These are phyloP conservation scores for Fraxinus angustifolia DNA, from an alignment of 305 asterid species.

Conservation along the genomic window DNA sequence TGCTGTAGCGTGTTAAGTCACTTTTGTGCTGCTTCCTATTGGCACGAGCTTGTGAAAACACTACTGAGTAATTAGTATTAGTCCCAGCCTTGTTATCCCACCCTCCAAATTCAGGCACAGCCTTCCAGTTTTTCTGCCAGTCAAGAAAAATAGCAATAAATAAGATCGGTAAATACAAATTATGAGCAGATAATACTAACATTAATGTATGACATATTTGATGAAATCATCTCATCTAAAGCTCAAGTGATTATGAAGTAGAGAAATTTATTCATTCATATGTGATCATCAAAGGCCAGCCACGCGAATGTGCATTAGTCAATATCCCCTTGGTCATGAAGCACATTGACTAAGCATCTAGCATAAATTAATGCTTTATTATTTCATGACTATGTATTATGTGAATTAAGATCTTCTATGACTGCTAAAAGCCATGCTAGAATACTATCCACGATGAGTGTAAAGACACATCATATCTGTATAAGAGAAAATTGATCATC, in stretches of 20 bases:
- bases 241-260: background rate
- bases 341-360: conserved; percentile 26
- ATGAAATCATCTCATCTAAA: background rate
- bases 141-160: background rate
- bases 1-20: conserved; percentile 26
- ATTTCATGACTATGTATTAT: background rate
- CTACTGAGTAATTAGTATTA: conserved; percentile 37
- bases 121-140: conserved; percentile 25
- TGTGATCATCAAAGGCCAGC: background rate
- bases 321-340: conserved; percentile 31
- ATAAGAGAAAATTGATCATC: background rate
- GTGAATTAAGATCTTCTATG: background rate
- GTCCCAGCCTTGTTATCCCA: conserved; percentile 47
- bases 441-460: background rate
- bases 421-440: background rate
- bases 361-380: background rate
- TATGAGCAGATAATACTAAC: background rate
- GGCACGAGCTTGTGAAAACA: conserved; percentile 48
- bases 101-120: conserved; percentile 55
- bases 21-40: conserved; percentile 38
- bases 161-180: background rate
- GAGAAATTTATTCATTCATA: background rate
- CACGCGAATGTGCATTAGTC: conserved; percentile 17
- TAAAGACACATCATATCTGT: background rate
- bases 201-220: background rate